Evolutionary conservation across 495 filamentous ascomycete genomes (phyloP), one percentile per base, ranked within the genome.

Genomic region (Staphylotrichum longicolle): DNA sequence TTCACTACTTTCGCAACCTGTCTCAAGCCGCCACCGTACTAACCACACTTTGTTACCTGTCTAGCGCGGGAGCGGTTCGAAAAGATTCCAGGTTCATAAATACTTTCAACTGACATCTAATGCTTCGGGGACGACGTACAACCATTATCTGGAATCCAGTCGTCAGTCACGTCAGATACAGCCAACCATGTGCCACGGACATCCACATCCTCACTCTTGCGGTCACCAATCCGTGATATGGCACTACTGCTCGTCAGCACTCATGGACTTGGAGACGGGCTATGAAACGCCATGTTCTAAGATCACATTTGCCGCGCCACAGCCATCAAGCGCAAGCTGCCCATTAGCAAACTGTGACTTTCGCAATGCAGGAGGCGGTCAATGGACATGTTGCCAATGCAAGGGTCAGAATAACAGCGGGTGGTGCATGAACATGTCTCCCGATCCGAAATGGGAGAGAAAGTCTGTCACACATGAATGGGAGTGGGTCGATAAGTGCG

Each of bases 331-430:
- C 56, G 47, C 68, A 27, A 65, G 69, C 52, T 78, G 75, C 46
- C 72, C 74, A 33, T 65, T 79, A 54, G 67, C 69, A 63, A 74
- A 75, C 57, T 79, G 77, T 61, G 72, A 77, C 57, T 78, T 72
- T 55, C 73, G 69, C 46, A 69, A 63, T 33, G 63, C 74, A 1
- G 54, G 49, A 3, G 70, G 69, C 47, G 74, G 75, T 33, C 70
- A 64, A 50, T 79, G 77, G 77, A 74, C 64, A 20, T 79, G 77
- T 57, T 79, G 77, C 66, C 47, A 71, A 37, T 79, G 77, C 58
- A 70, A 71, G 3, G 74, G 72, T 11, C 70, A 68, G 2, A 79
- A 79, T 39, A 73, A 64, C 5, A 68, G 73, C 56, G 76, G 75
- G 32, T 79, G 77, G 77, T 78, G 75, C 58, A 66, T 58, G 20